Evolutionary conservation across 352 stramenopile species (phyloP).

Genomic region (Phytophthora melonis): DNA sequence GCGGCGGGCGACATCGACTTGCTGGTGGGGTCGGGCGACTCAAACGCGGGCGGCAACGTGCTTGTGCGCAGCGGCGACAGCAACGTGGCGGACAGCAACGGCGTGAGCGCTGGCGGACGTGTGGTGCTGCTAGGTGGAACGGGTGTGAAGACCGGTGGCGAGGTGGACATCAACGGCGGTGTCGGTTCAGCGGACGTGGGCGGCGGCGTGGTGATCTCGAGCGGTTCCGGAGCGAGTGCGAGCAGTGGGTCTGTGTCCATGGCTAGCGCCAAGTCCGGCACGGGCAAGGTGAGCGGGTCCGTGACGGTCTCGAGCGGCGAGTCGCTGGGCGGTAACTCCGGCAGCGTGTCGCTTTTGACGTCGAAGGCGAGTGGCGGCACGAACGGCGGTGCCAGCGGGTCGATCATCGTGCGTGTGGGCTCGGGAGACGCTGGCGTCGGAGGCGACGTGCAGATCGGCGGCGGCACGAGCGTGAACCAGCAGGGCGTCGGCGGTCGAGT

Average conservation of each 20-base stretch:
- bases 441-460: too few relatives aligned
- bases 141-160: slow-evolving; percentile 4
- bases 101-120: slow-evolving; percentile 10
- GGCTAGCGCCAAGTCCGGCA: slow-evolving; percentile 1
- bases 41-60: slow-evolving; percentile 8
- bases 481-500: too few relatives aligned
- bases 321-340: not conserved
- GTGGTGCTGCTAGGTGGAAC: slow-evolving; percentile 11
- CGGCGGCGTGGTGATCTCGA: not conserved
- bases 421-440: too few relatives aligned
- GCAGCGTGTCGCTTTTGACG: too few relatives aligned
- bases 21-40: slow-evolving; percentile 13
- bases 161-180: slow-evolving; percentile 7
- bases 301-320: slow-evolving; percentile 14
- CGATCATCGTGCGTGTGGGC: too few relatives aligned
- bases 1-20: slow-evolving; percentile 6
- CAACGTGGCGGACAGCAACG: not conserved
- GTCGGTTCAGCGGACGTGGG: slow-evolving; percentile 4
- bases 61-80: slow-evolving; percentile 15
- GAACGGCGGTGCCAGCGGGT: too few relatives aligned
- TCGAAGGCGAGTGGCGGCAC: too few relatives aligned
- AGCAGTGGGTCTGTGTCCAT: slow-evolving; percentile 3
- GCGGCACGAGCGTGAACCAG: too few relatives aligned
- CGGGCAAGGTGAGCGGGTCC: slow-evolving; percentile 14
- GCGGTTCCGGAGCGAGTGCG: slow-evolving; percentile 2